These are phyloP conservation scores for Sporothrix schenckii DNA, from an alignment of 2,329 filamentous ascomycete genomes.

Conservation along the genomic window DNA sequence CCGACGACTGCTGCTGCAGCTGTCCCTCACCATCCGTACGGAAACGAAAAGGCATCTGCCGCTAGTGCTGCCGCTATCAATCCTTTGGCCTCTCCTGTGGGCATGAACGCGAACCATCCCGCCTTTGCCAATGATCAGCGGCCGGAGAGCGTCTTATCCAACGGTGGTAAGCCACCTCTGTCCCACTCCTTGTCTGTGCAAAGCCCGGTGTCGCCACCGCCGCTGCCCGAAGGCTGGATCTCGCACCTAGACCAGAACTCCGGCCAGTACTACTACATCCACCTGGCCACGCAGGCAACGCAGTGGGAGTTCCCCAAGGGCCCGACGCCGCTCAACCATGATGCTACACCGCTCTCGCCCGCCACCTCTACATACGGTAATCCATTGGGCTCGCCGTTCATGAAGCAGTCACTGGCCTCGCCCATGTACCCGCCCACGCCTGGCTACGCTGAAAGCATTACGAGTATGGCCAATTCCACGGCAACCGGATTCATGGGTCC, in stretches of 20 bases:
- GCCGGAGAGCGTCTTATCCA: slow-evolving; percentile 48
- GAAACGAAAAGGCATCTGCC: slow-evolving; percentile 35
- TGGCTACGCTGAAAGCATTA: slow-evolving; percentile 81
- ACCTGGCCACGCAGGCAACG: slow-evolving; percentile 89
- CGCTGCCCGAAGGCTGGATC: slow-evolving; percentile 96
- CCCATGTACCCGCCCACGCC: slow-evolving; percentile 83
- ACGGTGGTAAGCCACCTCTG: slow-evolving; percentile 51
- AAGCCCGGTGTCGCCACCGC: slow-evolving; percentile 80
- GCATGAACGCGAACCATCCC: slow-evolving; percentile 71
- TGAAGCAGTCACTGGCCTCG: slow-evolving; percentile 72
- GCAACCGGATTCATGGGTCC: slow-evolving; percentile 85
- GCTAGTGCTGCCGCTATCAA: slow-evolving; percentile 39
- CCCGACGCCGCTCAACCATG: slow-evolving; percentile 83
- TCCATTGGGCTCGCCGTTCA: slow-evolving; percentile 69
- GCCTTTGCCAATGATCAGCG: slow-evolving; percentile 86
- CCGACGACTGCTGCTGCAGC: slow-evolving; percentile 31
- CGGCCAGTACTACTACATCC: slow-evolving; percentile 98
- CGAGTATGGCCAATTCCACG: slow-evolving; percentile 74
- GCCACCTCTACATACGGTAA: slow-evolving; percentile 76
- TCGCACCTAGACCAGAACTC: slow-evolving; percentile 93
- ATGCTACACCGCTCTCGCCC: slow-evolving; percentile 80
- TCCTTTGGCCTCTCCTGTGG: slow-evolving; percentile 50
- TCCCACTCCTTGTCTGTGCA: slow-evolving; percentile 52
- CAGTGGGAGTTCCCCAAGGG: slow-evolving; percentile 99
- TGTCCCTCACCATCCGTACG: slow-evolving; percentile 13